Conservation (phyloP, 140 eudicot genomes). For the Oenanthe javanica region DNA sequence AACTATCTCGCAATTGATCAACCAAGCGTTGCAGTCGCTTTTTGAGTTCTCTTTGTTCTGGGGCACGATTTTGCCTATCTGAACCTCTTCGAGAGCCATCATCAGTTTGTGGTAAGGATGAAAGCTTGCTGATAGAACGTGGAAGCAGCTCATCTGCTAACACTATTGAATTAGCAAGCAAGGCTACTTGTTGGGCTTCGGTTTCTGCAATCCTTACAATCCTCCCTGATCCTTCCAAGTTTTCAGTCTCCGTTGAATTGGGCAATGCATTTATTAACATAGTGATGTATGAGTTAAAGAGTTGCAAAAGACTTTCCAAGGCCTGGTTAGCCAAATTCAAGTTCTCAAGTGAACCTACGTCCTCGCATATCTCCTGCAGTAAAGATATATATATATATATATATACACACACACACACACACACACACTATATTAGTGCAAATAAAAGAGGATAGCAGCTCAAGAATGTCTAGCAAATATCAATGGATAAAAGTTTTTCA, state of each 20-base stretch:
- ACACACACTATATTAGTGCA: not conserved
- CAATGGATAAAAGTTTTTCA: not conserved
- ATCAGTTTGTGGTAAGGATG: slow-evolving; percentile 34
- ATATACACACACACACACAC: too few species aligned
- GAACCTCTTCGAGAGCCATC: slow-evolving; percentile 32
- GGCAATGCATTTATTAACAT: slow-evolving; percentile 76
- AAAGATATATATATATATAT: not conserved
- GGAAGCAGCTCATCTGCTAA: slow-evolving; percentile 78
- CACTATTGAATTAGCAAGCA: slow-evolving; percentile 62
- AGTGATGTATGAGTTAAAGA: slow-evolving; percentile 53
- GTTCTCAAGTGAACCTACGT: slow-evolving; percentile 63
- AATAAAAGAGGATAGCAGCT: slow-evolving; percentile 7
- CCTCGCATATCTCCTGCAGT: slow-evolving; percentile 74
- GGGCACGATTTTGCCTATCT: slow-evolving; percentile 45
- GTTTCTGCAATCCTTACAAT: slow-evolving; percentile 62
- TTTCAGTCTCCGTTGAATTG: slow-evolving; percentile 56
- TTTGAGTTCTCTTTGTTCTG: slow-evolving; percentile 72
- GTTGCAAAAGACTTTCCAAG: slow-evolving; percentile 55
- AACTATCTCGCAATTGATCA: slow-evolving; percentile 77
- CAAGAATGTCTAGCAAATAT: not conserved
- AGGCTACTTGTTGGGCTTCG: slow-evolving; percentile 61
- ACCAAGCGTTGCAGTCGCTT: slow-evolving; percentile 53
- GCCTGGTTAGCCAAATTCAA: slow-evolving; percentile 50
- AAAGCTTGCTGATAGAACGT: slow-evolving; percentile 53
- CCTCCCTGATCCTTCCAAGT: slow-evolving; percentile 52